Base-by-base conservation (phyloP, 768 basidiomycete species). In the Hericium erinaceus region DNA sequence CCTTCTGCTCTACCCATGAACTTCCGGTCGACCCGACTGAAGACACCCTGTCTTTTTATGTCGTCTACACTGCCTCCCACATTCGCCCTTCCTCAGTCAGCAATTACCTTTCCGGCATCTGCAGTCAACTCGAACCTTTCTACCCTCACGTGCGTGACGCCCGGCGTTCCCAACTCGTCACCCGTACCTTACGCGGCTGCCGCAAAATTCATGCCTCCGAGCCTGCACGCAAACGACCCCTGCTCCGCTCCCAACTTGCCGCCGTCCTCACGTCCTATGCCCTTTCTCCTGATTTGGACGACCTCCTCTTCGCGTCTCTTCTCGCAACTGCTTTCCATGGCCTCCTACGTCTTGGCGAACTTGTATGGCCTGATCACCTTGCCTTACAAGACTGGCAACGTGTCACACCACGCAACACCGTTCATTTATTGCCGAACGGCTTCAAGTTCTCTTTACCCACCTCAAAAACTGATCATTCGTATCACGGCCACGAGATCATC, bases 31-130 rank as follows among this genome's bases (percentile, higher is more conserved):
- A 73, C 0, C 77, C 76, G 0, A 75, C 73, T 0, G 55, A 61
- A 2, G 69, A 76, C 50, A 75, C 74, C 0, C 62, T 79, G 2
- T 67, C 66, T 9, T 69, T 72, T 22, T 78, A 59, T 58, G 62
- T 65, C 3, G 67, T 69, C 1, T 76, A 63, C 61, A 74, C 73
- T 68, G 70, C 57, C 3, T 61, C 64, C 33, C 69, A 73, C 57
- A 75, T 77, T 50, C 63, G 70, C 39, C 74, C 75, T 0, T 38
- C 57, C 11, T 74, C 73, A 0, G 70, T 76, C 15, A 53, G 52
- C 40, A 54, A 67, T 1, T 76, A 77, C 61, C 64, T 78, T 2
- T 71, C 73, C 0, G 74, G 75, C 13, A 73, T 75, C 15, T 68
- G 68, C 57, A 67, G 66, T 37, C 64, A 68, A 49, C 67, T 76